Evolutionary conservation across 164 flowering plant genomes (phyloP).

Genomic region (Pachysandra terminalis): DNA sequence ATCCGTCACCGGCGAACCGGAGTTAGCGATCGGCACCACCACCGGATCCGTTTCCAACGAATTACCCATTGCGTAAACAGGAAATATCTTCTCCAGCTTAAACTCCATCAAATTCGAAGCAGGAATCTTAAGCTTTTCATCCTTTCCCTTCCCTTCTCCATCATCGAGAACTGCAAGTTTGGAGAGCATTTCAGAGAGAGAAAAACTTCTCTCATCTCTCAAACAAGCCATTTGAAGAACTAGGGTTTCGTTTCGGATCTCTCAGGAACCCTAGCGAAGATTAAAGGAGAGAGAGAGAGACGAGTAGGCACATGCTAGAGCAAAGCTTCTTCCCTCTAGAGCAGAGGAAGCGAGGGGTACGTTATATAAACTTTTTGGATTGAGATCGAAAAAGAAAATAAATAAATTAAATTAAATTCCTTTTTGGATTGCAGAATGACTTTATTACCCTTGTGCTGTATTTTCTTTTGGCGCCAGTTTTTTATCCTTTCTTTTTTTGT

Average conservation of each 20-base stretch:
- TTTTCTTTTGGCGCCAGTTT: too few species aligned
- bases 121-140: not conserved
- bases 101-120: constrained; percentile 18
- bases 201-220: constrained; percentile 11
- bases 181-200: not conserved
- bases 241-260: constrained; percentile 16
- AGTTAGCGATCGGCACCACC: not conserved
- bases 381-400: too few species aligned
- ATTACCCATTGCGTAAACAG: constrained; percentile 54
- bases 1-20: constrained; percentile 21
- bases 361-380: too few species aligned
- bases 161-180: constrained; percentile 1
- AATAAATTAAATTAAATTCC: too few species aligned
- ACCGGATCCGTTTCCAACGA: constrained; percentile 14
- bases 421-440: too few species aligned
- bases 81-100: constrained; percentile 55
- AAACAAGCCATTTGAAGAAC: constrained; percentile 15
- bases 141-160: constrained; percentile 1
- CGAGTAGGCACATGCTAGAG: too few species aligned
- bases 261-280: constrained; percentile 4
- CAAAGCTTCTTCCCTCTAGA: too few species aligned
- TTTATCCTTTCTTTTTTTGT: too few species aligned
- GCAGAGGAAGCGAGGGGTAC: too few species aligned
- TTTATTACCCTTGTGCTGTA: too few species aligned
- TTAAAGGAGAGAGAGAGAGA: too few species aligned